phyloP scores from a whole-genome alignment of 1,139 yeast genomes.

The Nadsonia commutata region DNA sequence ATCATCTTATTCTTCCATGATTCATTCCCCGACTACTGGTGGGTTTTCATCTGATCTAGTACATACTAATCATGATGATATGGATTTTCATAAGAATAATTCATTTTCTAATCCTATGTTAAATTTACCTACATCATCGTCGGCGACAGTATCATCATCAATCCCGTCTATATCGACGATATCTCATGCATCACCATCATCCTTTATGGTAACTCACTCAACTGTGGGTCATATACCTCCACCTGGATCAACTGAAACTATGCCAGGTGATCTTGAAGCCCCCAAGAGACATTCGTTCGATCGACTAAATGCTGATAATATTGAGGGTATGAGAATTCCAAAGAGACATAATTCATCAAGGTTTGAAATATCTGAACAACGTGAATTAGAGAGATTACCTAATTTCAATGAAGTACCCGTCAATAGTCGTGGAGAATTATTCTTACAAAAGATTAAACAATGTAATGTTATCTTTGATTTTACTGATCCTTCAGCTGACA shows the following conservation, averaged over 20 bases:
- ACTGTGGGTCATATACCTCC: conserved; percentile 17
- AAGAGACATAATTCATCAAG: conserved; percentile 89
- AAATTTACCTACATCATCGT: background rate
- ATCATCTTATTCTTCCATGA: no score
- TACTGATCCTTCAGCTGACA: conserved; percentile 81
- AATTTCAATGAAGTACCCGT: conserved; percentile 82
- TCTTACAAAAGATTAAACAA: conserved; percentile 80
- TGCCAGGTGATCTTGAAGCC: conserved; percentile 25
- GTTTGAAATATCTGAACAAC: conserved; percentile 60
- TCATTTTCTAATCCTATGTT: background rate
- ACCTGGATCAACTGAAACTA: conserved; percentile 25
- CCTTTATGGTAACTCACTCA: conserved; percentile 5
- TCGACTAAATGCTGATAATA: conserved; percentile 25
- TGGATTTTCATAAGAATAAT: background rate
- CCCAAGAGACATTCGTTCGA: conserved; percentile 20
- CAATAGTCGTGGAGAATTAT: conserved; percentile 68
- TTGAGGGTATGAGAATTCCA: conserved; percentile 58
- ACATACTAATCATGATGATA: background rate
- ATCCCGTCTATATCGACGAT: background rate
- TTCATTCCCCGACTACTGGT: no score
- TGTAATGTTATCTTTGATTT: conserved; percentile 92
- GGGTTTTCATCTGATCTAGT: background rate
- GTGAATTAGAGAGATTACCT: conserved; percentile 72
- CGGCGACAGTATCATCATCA: background rate
- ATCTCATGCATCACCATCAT: background rate